Evolutionary conservation across 495 filamentous ascomycete species (phyloP), one percentile per base, ranked within the genome.

Genomic region (Aspergillus sparsus): DNA sequence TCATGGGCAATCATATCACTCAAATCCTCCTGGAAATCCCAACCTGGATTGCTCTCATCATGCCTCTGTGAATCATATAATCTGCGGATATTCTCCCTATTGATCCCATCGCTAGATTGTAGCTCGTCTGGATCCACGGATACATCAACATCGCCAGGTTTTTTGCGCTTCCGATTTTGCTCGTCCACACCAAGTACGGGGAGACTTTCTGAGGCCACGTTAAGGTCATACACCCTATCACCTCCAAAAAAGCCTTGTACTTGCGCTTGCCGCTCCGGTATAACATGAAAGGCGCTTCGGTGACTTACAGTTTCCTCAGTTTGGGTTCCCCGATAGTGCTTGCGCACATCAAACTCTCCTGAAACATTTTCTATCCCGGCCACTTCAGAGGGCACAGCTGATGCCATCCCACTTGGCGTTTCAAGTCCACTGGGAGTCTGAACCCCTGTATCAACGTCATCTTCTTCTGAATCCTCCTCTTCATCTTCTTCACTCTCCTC

Each of bases 1-100:
- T 98, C 94, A 62, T 88, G 87, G 35, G 91, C 92, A 80, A 98
- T 97, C 93, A 98, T 97, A 68, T 96, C 89, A 70, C 87, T 95
- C 50, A 98, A 74, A 71, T 97, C 94, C 67, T 98, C 94, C 71
- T 96, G 90, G 73, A 93, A 91, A 10, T 83, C 85, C 86, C 91
- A 94, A 61, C 87, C 81, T 0, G 73, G 71, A 13, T 87, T 83
- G 33, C 85, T 83, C 60, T 93, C 85, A 68, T 90, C 86, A 62
- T 89, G 82, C 68, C 85, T 83, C 60, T 89, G 81, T 10, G 84
- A 83, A 60, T 98, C 93, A 65, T 93, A 98, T 68, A 86, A 77
- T 64, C 85, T 82, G 76, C 86, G 80, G 53, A 90, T 69, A 36
- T 80, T 82, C 39, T 89, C 87, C 57, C 86, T 87, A 58, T 77